A percentile compares a stretch with the other conserved stretches of the same genome.
These are phyloP conservation scores for Colletotrichum sp. DNA, from an alignment of 2,329 filamentous ascomycete species.

Conservation along the genomic window DNA sequence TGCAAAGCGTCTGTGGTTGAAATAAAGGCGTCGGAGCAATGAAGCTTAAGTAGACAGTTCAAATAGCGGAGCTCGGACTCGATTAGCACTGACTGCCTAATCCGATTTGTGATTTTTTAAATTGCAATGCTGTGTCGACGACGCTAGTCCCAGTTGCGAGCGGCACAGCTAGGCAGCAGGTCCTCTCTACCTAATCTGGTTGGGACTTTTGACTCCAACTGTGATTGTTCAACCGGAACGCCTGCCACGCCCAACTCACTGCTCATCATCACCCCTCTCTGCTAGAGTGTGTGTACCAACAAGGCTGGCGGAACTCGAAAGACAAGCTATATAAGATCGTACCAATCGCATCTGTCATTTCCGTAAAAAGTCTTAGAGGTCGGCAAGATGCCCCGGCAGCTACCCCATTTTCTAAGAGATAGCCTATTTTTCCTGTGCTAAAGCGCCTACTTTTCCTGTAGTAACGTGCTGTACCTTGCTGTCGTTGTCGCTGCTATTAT, in stretches of 20 bases:
- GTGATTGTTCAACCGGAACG: not conserved
- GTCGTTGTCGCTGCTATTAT: too few relatives aligned
- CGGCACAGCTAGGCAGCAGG: not conserved
- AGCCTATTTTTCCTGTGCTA: too few relatives aligned
- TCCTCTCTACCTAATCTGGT: not conserved
- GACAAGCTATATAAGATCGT: not conserved
- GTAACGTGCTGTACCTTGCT: too few relatives aligned
- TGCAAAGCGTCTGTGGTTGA: not conserved
- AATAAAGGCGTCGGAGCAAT: not conserved
- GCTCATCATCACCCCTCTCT: not conserved
- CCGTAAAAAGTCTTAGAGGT: accelerated
- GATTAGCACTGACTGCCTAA: not conserved
- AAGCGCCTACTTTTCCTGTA: too few relatives aligned
- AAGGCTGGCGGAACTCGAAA: not conserved
- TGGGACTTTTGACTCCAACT: not conserved
- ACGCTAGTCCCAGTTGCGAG: not conserved
- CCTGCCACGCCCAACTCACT: not conserved
- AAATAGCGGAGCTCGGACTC: not conserved
- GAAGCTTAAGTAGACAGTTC: not conserved
- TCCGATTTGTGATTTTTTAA: not conserved
- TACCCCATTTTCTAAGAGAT: not conserved
- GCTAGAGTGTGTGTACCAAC: not conserved
- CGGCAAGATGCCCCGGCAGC: not conserved
- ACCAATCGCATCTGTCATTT: not conserved
- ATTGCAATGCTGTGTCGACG: not conserved